phyloP scores from a whole-genome alignment of 2,329 filamentous ascomycete species.

The Alternaria triticimaculans region DNA sequence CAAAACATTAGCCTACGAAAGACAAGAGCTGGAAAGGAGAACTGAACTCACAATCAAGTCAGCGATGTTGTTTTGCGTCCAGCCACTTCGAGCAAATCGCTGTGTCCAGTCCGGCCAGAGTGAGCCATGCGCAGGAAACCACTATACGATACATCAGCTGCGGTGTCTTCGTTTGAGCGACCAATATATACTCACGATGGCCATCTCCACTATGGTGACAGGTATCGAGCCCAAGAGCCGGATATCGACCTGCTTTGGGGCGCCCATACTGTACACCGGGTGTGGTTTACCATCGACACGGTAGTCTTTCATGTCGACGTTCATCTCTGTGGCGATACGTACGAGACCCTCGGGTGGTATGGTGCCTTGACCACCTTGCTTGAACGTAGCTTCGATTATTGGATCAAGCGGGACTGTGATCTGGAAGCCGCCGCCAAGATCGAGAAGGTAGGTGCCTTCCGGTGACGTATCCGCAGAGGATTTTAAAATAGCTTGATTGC shows the following conservation, averaged over 20 bases:
- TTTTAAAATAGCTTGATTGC: not conserved
- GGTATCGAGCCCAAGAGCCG: not conserved
- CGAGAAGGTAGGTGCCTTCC: not conserved
- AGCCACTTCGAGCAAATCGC: not conserved
- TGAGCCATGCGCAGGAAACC: not conserved
- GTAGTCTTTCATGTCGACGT: not conserved
- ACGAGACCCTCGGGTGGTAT: not conserved
- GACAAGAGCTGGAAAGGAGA: accelerated
- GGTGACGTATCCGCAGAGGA: not conserved
- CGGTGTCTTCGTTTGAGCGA: not conserved
- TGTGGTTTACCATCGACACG: not conserved
- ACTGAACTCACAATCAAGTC: not conserved
- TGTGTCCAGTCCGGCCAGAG: not conserved
- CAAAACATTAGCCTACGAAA: not conserved
- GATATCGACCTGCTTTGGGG: not conserved
- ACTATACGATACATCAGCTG: not conserved
- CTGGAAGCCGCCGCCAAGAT: not conserved
- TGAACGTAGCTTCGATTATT: not conserved
- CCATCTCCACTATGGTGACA: not conserved
- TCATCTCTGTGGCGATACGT: not conserved
- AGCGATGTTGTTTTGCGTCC: not conserved
- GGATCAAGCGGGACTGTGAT: not conserved
- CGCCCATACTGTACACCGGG: not conserved
- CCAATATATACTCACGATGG: not conserved
- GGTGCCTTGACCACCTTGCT: not conserved